phyloP scores from a whole-genome alignment of 192 early-diverging fungal genomes.

The Helicostylum pulchrum region DNA sequence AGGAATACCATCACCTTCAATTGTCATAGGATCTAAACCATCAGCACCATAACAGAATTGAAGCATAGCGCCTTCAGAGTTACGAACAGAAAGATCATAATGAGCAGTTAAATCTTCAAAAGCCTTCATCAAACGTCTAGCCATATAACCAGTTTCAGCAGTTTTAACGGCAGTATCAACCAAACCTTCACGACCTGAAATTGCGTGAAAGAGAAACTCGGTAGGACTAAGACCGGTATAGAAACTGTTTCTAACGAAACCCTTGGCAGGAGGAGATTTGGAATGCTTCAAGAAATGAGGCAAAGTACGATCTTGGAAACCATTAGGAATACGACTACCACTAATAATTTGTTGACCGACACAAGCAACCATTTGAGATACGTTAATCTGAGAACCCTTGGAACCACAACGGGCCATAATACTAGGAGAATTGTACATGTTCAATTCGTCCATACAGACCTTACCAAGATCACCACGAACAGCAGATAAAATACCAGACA shows the following conservation, averaged over 20 bases:
- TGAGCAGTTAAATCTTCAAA: slow-evolving; percentile 94
- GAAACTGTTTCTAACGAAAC: slow-evolving; percentile 97
- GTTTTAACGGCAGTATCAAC: slow-evolving; percentile 99
- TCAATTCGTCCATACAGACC: slow-evolving; percentile 89
- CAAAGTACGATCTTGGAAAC: slow-evolving; percentile 94
- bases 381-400: slow-evolving; percentile 97
- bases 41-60: slow-evolving; percentile 98
- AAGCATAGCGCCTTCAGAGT: slow-evolving; percentile 85
- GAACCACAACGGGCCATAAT: slow-evolving; percentile 99
- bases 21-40: slow-evolving; percentile 87
- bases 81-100: slow-evolving; percentile 94
- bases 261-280: slow-evolving; percentile 89
- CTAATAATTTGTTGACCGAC: slow-evolving; percentile 99
- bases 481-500: slow-evolving; percentile 83
- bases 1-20: slow-evolving; percentile 88
- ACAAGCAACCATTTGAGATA: slow-evolving; percentile 99
- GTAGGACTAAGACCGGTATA: slow-evolving; percentile 92
- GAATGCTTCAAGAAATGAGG: slow-evolving; percentile 97
- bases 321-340: slow-evolving; percentile 92
- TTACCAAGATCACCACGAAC: slow-evolving; percentile 92
- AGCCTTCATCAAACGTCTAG: slow-evolving; percentile 94
- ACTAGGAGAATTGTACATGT: slow-evolving; percentile 92
- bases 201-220: slow-evolving; percentile 99
- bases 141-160: slow-evolving; percentile 99
- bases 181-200: slow-evolving; percentile 98